Evolutionary conservation across 2,329 filamentous ascomycete genomes (phyloP).

Genomic region (Phoma sp.): DNA sequence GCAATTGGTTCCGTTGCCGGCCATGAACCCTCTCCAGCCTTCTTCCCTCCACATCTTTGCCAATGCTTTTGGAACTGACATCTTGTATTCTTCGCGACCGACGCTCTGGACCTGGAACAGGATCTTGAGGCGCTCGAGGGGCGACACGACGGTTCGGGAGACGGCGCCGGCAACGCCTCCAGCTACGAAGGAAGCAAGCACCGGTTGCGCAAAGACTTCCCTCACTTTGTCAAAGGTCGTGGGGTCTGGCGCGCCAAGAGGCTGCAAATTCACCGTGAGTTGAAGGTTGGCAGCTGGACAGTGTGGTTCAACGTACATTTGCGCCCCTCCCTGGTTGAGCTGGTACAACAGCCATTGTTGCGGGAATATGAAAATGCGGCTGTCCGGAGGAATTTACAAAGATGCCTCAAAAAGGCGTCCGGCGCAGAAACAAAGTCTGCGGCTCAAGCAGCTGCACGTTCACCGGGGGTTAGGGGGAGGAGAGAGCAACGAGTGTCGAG

Average conservation of each 20-base stretch:
- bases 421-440: constrained; percentile 17
- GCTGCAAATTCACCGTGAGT: constrained; percentile 26
- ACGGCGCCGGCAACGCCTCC: constrained; percentile 95
- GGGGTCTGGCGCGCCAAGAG: constrained; percentile 26
- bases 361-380: constrained; percentile 22
- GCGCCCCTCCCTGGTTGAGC: constrained; percentile 25
- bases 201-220: constrained; percentile 73
- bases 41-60: constrained; percentile 97
- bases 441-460: constrained; percentile 25
- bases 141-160: constrained; percentile 96
- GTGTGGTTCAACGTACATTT: constrained; percentile 32
- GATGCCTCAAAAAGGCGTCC: constrained; percentile 15
- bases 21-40: constrained; percentile 96
- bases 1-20: constrained; percentile 97
- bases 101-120: constrained; percentile 95
- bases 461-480: constrained; percentile 33
- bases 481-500: constrained; percentile 30
- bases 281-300: background rate
- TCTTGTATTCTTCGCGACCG: constrained; percentile 89
- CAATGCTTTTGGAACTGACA: constrained; percentile 87
- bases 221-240: constrained; percentile 36
- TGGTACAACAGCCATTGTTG: constrained; percentile 28
- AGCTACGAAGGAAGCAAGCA: constrained; percentile 90
- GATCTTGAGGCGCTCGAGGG: constrained; percentile 94
- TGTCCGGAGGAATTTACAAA: constrained; percentile 33